Evolutionary conservation across 2,329 filamentous ascomycete species (phyloP), one percentile per base, ranked within the genome.

Genomic region (Rosellinia necatrix): DNA sequence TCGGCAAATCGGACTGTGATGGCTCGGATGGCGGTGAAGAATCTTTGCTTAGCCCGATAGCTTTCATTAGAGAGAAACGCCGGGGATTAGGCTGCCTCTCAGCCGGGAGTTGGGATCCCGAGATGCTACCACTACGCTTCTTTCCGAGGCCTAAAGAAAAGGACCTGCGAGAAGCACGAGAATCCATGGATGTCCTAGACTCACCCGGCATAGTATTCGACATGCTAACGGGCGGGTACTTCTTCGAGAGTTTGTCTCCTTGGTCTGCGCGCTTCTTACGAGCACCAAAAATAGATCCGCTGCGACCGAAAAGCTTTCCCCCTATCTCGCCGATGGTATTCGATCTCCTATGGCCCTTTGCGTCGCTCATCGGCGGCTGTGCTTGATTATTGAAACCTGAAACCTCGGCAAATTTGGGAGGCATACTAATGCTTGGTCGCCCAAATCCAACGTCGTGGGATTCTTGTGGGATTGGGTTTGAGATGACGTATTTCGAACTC

Each of bases 171-270:
- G 84, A 85, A 15, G 75, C 75, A 60, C 78, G 78, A 3, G 88
- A 92, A 63, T 92, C 90, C 67, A 90, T 84, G 1, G 89, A 92
- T 35, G 79, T 78, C 43, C 89, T 79, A 10, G 79, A 73, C 48
- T 82, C 78, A 34, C 81, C 81, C 5, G 84, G 77, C 72, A 89
- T 84, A 2, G 85, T 79, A 60, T 88, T 88, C 59, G 88, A 84
- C 91, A 97, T 96, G 76, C 92, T 96, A 43, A 93, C 89, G 3
- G 93, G 93, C 53, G 93, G 93, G 68, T 97, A 96, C 61, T 83
- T 87, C 70, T 85, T 87, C 49, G 82, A 76, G 60, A 87, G 86
- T 70, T 90, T 85, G 61, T 79, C 75, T 54, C 69, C 61, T 49
- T 69, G 69, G 19, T 70, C 66, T 29, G 66, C 46, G 29, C 67